Evolutionary conservation across 139 green algal genomes (phyloP), one percentile per base, ranked within the genome.

Genomic region (Picochlorum sp.): DNA sequence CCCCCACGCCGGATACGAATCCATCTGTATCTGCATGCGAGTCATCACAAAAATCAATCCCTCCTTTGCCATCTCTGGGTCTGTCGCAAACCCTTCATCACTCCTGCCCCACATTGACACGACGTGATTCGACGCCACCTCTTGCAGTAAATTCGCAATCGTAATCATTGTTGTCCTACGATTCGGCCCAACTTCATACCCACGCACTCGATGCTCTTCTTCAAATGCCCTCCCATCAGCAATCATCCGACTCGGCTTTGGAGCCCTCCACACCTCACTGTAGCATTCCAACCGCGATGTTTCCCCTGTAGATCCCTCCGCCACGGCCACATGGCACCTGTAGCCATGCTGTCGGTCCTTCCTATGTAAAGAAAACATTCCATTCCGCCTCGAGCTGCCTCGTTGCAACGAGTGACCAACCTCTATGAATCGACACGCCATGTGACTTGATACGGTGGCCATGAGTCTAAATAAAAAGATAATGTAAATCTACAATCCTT

Each of bases 1-100:
- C 6, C 85, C 83, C 91, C 91, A 97, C n/a, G 76, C 80, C 3
- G 91, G 91, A 64, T 97, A 97, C 15, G 77, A 28, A 56, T 87
- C 62, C 80, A 97, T 93, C 52, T 89, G 74, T 14, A 97, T 85
- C 61, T 97, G 88, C 51, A 97, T 83, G 13, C 90, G 69, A 0
- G 89, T 93, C 69, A 90, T 89, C 4, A 94, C 91, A 62, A 95
- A 95, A 49, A 95, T 86, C 21, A 94, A 74, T 57, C 88, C 73
- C 20, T 77, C 68, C 26, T 76, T 73, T 32, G 73, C 77, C 77
- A 92, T 84, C 23, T 71, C 65, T 2, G 89, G 87, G 60, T 91
- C 73, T 26, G 73, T 80, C 5, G 90, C 89, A 69, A 92, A 96
- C 5, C 88, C 90, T 14, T 82, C 77, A 11, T 87, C 79, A 16